Percentiles rank a stretch among this genome's conserved stretches.
Evolutionary conservation across 257 asterid species (phyloP).

Genomic region (Prunella vulgaris): DNA sequence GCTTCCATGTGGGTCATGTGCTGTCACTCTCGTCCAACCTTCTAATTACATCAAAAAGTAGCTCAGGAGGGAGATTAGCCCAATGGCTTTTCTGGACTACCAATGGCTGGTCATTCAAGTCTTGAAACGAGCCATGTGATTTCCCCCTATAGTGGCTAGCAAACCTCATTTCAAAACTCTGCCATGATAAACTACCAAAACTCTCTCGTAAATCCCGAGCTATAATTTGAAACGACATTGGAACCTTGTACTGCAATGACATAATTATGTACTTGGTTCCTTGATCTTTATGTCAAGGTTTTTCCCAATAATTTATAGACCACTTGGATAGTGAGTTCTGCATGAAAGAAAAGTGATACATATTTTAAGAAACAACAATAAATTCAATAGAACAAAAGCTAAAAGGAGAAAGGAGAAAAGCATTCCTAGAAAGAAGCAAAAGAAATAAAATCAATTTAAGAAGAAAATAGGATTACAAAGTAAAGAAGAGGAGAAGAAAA

Average conservation of each 20-base stretch:
- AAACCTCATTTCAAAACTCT: conserved; percentile 49
- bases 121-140: conserved; percentile 40
- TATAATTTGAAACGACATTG: conserved; percentile 59
- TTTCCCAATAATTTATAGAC: conserved; percentile 13
- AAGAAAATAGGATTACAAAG: conserved; percentile 8
- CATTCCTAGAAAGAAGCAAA: conserved; percentile 26
- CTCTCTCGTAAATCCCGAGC: conserved; percentile 55
- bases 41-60: conserved; percentile 48
- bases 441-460: conserved; percentile 7
- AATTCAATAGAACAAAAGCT: conserved; percentile 25
- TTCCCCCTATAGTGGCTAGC: conserved; percentile 45
- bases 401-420: conserved; percentile 34
- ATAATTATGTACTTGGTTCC: not conserved
- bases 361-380: conserved; percentile 18
- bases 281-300: conserved; percentile 16
- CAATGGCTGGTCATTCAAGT: conserved; percentile 35
- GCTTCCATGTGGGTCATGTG: conserved; percentile 52
- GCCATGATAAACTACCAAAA: conserved; percentile 49
- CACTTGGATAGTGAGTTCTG: conserved; percentile 27
- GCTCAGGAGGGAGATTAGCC: conserved; percentile 58
- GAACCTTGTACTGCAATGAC: not conserved
- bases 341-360: conserved; percentile 26
- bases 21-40: conserved; percentile 59
- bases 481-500: conserved; percentile 30
- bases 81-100: conserved; percentile 42